Evolutionary conservation across 306 rosid genomes (phyloP).

Genomic region (Hippophae tibetana): DNA sequence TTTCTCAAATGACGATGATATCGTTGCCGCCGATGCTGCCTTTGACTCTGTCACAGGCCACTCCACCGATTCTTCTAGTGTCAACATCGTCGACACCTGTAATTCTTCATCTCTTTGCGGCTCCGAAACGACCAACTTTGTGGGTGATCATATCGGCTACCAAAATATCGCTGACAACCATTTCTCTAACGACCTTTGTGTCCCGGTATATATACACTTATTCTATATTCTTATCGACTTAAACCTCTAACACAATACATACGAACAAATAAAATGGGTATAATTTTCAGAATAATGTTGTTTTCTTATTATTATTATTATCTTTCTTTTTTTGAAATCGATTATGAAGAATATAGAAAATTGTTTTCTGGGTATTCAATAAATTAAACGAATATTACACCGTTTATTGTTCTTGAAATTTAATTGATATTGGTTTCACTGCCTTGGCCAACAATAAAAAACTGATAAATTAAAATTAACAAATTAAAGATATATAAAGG

Average conservation of each 20-base stretch:
- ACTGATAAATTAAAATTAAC: too few relatives aligned
- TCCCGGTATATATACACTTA: slow-evolving; percentile 43
- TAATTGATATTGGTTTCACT: too few relatives aligned
- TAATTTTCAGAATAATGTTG: background rate
- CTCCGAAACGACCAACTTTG: slow-evolving; percentile 31
- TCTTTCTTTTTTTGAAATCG: too few relatives aligned
- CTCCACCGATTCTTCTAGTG: slow-evolving; percentile 39
- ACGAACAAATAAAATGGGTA: background rate
- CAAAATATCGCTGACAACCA: slow-evolving; percentile 28
- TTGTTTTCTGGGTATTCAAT: too few relatives aligned
- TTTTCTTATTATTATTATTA: background rate
- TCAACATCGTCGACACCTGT: slow-evolving; percentile 36
- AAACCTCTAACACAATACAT: background rate
- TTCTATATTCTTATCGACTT: background rate
- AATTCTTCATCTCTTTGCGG: slow-evolving; percentile 44
- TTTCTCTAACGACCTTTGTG: slow-evolving; percentile 63
- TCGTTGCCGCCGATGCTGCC: slow-evolving; percentile 18
- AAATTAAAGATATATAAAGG: too few relatives aligned
- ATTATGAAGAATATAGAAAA: too few relatives aligned
- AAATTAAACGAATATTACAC: too few relatives aligned
- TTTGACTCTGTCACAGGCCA: slow-evolving; percentile 31
- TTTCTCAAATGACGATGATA: slow-evolving; percentile 56
- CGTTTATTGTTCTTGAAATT: too few relatives aligned
- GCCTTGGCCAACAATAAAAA: too few relatives aligned
- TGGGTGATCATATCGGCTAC: slow-evolving; percentile 14